These are phyloP conservation scores for Zymoseptoria crescenta DNA, from an alignment of 2,329 filamentous ascomycete genomes.

Conservation along the genomic window DNA sequence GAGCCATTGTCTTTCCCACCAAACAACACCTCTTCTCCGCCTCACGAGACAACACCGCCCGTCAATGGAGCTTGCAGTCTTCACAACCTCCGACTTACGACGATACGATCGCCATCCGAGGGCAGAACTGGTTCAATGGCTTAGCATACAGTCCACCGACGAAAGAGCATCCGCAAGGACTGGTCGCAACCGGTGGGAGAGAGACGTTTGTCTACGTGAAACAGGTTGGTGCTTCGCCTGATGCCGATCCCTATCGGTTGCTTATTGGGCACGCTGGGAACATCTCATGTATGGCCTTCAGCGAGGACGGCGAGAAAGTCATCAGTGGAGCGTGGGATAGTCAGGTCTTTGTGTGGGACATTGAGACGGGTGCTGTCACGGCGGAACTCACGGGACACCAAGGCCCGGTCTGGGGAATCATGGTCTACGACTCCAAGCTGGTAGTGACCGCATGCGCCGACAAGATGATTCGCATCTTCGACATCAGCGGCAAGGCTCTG, in stretches of 20 bases:
- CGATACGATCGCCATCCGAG: slow-evolving; percentile 67
- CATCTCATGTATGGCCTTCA: slow-evolving; percentile 77
- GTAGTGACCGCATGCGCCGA: slow-evolving; percentile 82
- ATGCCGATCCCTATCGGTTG: slow-evolving; percentile 75
- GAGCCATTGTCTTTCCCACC: slow-evolving; percentile 70
- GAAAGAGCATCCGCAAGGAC: slow-evolving; percentile 61
- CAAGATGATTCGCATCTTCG: slow-evolving; percentile 77
- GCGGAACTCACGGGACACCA: slow-evolving; percentile 67
- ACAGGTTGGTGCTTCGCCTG: slow-evolving; percentile 56
- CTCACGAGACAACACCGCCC: slow-evolving; percentile 84
- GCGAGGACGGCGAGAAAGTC: slow-evolving; percentile 62
- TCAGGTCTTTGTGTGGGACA: slow-evolving; percentile 75
- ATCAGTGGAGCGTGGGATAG: slow-evolving; percentile 93
- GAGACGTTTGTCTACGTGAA: slow-evolving; percentile 91
- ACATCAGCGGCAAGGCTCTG: slow-evolving; percentile 55
- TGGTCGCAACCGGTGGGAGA: slow-evolving; percentile 80
- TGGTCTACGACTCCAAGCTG: slow-evolving; percentile 70
- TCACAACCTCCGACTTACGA: slow-evolving; percentile 65
- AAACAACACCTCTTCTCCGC: slow-evolving; percentile 69
- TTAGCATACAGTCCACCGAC: slow-evolving; percentile 68
- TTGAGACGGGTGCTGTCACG: slow-evolving; percentile 77
- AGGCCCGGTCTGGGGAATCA: slow-evolving; percentile 82
- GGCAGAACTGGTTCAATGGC: slow-evolving; percentile 80
- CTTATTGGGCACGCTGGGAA: slow-evolving; percentile 82
- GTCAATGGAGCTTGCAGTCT: slow-evolving; percentile 68